A percentile compares a stretch with the other conserved stretches of the same genome.
phyloP scores from a whole-genome alignment of 1,284 basidiomycete genomes.

The Puccinia hordei region DNA sequence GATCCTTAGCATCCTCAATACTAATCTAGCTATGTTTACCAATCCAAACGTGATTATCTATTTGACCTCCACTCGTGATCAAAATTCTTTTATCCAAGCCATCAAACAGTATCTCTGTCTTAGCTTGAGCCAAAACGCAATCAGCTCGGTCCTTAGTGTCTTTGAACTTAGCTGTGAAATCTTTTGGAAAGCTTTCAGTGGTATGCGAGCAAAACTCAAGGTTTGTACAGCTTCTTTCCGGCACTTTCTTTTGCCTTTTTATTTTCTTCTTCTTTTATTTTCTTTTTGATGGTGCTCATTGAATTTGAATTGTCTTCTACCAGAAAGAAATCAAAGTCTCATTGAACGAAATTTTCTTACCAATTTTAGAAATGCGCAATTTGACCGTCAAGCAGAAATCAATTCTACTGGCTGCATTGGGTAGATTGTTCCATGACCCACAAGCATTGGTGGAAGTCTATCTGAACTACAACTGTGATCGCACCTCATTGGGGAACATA shows the following conservation, averaged over 20 bases:
- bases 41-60: slow-evolving; percentile 83
- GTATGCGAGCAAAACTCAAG: slow-evolving; percentile 94
- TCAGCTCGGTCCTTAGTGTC: slow-evolving; percentile 91
- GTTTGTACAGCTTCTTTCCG: slow-evolving; percentile 58
- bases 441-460: slow-evolving; percentile 95
- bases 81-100: slow-evolving; percentile 83
- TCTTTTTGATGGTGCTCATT: slow-evolving; percentile 1
- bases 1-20: slow-evolving; percentile 85
- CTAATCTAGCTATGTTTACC: slow-evolving; percentile 83
- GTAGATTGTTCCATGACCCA: slow-evolving; percentile 82
- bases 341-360: slow-evolving; percentile 97
- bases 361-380: slow-evolving; percentile 96
- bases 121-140: slow-evolving; percentile 89
- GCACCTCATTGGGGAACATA: slow-evolving; percentile 87
- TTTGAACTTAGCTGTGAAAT: slow-evolving; percentile 98
- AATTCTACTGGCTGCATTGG: slow-evolving; percentile 78
- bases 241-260: background rate
- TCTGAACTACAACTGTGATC: slow-evolving; percentile 96
- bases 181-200: slow-evolving; percentile 91
- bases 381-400: slow-evolving; percentile 93
- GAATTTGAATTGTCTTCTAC: slow-evolving; percentile 20
- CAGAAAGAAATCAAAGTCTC: slow-evolving; percentile 99
- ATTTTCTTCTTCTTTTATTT: background rate
- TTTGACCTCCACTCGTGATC: slow-evolving; percentile 79
- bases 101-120: slow-evolving; percentile 94